Evolutionary conservation across 1,284 basidiomycete species (phyloP).

Genomic region (Melampsora americana): DNA sequence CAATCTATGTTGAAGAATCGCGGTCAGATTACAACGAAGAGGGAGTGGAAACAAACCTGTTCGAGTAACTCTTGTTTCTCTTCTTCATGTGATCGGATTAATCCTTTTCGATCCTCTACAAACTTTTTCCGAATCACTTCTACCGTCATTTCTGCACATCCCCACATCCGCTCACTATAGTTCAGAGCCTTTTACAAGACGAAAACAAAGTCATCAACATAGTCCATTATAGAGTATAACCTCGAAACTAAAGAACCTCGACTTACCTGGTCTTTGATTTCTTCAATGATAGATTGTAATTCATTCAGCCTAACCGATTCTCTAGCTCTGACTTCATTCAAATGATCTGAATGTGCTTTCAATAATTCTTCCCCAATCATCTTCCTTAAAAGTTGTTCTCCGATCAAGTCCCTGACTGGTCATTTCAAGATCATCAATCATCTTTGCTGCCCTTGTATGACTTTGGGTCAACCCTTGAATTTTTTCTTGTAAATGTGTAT

Average conservation of each 20-base stretch:
- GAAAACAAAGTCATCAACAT: neutral
- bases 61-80: slow-evolving; percentile 38
- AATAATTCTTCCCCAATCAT: neutral
- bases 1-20: neutral
- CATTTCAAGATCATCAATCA: neutral
- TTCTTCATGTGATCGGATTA: slow-evolving; percentile 32
- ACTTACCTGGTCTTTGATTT: neutral
- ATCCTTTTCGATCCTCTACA: slow-evolving; percentile 19
- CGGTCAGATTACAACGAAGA: neutral
- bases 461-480: neutral
- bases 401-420: neutral
- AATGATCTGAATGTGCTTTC: neutral
- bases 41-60: slow-evolving; percentile 19
- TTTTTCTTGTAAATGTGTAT: neutral
- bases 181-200: slow-evolving; percentile 15
- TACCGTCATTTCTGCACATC: slow-evolving; percentile 25
- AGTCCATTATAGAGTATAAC: too few species aligned
- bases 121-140: slow-evolving; percentile 29
- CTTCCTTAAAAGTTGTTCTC: neutral
- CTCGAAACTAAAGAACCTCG: neutral
- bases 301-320: neutral
- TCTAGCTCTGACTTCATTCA: slow-evolving; percentile 2
- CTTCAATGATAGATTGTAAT: neutral
- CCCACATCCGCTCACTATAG: slow-evolving; percentile 23
- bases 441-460: neutral